Evolutionary conservation across 2,329 filamentous ascomycete species (phyloP).

Genomic region (Aspergillus oerlinghausenensis): DNA sequence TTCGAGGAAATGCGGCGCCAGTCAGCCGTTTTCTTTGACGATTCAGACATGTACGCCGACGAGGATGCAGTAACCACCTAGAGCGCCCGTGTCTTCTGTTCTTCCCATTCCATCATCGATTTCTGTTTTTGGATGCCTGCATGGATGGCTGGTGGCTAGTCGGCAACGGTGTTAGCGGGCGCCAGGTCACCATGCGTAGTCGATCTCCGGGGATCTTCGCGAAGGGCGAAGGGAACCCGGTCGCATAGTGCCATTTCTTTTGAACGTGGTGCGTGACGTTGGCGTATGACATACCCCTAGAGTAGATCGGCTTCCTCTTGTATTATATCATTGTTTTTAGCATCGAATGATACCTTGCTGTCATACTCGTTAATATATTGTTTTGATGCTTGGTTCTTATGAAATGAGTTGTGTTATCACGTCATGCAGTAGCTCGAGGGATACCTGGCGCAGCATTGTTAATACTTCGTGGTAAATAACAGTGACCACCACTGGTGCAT

Average conservation of each 20-base stretch:
- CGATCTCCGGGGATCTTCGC: neutral
- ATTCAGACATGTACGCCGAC: constrained; percentile 32
- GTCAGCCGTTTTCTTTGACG: constrained; percentile 45
- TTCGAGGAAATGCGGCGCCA: constrained; percentile 44
- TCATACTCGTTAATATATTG: neutral
- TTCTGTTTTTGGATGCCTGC: neutral
- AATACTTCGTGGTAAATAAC: neutral
- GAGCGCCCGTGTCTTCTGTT: neutral
- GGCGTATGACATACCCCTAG: neutral
- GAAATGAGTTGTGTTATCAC: neutral
- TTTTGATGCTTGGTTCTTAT: neutral
- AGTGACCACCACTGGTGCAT: neutral
- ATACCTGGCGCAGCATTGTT: neutral
- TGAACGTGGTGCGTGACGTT: neutral
- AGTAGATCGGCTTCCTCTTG: neutral
- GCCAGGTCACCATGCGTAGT: neutral
- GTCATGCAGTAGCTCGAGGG: too few species aligned
- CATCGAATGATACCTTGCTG: neutral
- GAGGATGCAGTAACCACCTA: constrained; percentile 13
- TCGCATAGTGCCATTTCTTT: neutral
- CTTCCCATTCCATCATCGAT: neutral
- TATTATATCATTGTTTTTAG: neutral
- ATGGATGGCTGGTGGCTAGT: neutral
- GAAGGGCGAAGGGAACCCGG: neutral
- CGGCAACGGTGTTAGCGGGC: neutral